A percentile compares a stretch with the other conserved stretches of the same genome.
Conservation (phyloP, 1,284 basidiomycete species). For the Mixia osmundae region DNA sequence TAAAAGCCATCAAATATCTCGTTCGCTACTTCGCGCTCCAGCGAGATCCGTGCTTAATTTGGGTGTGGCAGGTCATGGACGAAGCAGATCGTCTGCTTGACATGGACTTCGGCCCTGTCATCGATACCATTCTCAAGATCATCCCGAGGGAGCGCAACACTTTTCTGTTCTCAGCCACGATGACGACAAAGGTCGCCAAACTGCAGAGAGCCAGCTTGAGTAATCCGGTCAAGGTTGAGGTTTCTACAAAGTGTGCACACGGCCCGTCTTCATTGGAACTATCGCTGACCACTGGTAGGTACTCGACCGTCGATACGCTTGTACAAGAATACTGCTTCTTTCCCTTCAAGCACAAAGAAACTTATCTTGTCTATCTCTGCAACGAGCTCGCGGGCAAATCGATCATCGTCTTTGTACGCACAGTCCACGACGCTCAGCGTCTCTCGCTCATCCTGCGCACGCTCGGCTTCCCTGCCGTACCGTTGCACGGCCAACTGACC, state of each 20-base stretch:
- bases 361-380: constrained; percentile 67
- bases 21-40: constrained; percentile 28
- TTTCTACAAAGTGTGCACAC: constrained; percentile 60
- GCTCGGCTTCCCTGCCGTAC: constrained; percentile 83
- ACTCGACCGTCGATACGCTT: constrained; percentile 86
- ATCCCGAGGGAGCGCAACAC: constrained; percentile 87
- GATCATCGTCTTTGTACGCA: constrained; percentile 88
- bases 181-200: constrained; percentile 97
- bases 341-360: constrained; percentile 79
- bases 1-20: constrained; percentile 68
- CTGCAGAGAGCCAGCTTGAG: constrained; percentile 83
- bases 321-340: constrained; percentile 91
- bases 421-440: constrained; percentile 79
- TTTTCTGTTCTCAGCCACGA: constrained; percentile 96
- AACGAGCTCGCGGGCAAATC: constrained; percentile 79
- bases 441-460: constrained; percentile 71
- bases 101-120: constrained; percentile 90
- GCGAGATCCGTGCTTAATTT: background rate
- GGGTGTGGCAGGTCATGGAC: constrained; percentile 49
- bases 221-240: constrained; percentile 87
- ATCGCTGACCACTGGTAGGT: constrained; percentile 30
- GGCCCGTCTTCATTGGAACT: background rate
- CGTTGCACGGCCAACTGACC: constrained; percentile 81
- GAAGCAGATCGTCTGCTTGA: constrained; percentile 92
- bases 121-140: constrained; percentile 90